Base-by-base conservation (phyloP, 2,329 filamentous ascomycete species). In the Phymatotrichopsis omnivora region DNA sequence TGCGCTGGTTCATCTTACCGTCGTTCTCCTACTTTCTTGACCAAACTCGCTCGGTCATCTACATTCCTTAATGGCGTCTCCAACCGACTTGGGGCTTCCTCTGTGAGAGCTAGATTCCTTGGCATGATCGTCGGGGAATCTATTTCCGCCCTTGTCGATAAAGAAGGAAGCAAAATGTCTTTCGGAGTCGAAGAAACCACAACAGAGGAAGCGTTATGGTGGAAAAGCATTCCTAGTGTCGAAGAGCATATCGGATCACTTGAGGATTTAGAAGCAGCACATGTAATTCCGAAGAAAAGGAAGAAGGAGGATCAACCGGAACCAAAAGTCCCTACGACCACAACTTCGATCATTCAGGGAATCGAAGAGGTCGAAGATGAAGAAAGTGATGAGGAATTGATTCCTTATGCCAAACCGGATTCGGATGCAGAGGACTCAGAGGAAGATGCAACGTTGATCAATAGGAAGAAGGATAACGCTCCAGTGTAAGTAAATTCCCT, bases 401-500 rank as follows among this genome's bases (percentile, higher is more conserved):
- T 76, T 2, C 75, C 84, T 1, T 94, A 95, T 56, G 74, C 75
- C 11, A 95, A 94, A 61, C 85, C 85, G 1, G 84, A 85, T 58
- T 86, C 83, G 2, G 91, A 98, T 56, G 74, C 78, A 0, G 85
- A 93, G 60, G 91, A 98, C 60, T 89, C 85, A 0, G 86, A 95
- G 46, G 87, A 95, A 28, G 93, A 98, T 57, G 80, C 91, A 4
- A 93, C 86, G 0, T 68, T 94, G 14, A 73, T 96, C 36, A 80
- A 82, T 46, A 75, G 87, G 11, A 79, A 91, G 63, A 95, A 91
- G 57, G 75, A 81, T 17, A 82, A 75, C 47, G 75, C 85, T 0
- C 91, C 91, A 1, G 86, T 98, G 60, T 96, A 96, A 59, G 80
- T 95, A 49, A 77, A 85, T 33, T 85, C 93, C 57, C 70, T 95